These are phyloP conservation scores for Caryopteris hybrid DNA, from an alignment of 305 asterid genomes.

Conservation along the genomic window DNA sequence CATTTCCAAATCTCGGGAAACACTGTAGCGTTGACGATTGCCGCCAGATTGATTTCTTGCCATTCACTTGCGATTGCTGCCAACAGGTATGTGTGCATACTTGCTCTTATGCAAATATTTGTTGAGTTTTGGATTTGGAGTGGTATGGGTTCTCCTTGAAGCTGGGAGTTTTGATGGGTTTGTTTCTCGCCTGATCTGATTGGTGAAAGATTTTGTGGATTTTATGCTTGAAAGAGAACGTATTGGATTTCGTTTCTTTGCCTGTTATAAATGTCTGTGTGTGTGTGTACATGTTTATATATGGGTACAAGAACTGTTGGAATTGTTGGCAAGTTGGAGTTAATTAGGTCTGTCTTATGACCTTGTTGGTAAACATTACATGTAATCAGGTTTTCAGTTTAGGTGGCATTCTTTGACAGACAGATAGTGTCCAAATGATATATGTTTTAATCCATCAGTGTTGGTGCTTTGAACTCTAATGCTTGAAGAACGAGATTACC, in stretches of 20 bases:
- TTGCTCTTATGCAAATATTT: background rate
- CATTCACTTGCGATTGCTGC: conserved; percentile 95
- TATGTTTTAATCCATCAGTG: too few relatives aligned
- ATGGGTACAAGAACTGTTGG: background rate
- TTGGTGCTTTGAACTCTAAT: background rate
- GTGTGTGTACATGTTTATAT: background rate
- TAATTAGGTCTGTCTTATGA: background rate
- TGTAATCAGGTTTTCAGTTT: background rate
- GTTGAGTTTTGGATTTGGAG: background rate
- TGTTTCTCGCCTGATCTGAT: conserved; percentile 1
- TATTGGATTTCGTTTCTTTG: background rate
- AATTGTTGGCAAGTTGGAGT: background rate
- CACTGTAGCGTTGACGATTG: conserved; percentile 89
- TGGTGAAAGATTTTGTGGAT: background rate
- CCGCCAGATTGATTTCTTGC: conserved; percentile 88
- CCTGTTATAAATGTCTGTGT: background rate
- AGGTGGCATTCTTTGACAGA: too few relatives aligned
- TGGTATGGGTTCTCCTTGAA: background rate
- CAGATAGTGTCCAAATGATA: too few relatives aligned
- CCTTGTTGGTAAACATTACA: background rate
- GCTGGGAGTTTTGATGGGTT: background rate
- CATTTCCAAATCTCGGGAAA: conserved; percentile 76
- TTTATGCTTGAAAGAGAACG: background rate
- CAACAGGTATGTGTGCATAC: conserved; percentile 40
- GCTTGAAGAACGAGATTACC: background rate